Evolutionary conservation across 139 green algal genomes (phyloP).

Genomic region (Penium margaritaceum): DNA sequence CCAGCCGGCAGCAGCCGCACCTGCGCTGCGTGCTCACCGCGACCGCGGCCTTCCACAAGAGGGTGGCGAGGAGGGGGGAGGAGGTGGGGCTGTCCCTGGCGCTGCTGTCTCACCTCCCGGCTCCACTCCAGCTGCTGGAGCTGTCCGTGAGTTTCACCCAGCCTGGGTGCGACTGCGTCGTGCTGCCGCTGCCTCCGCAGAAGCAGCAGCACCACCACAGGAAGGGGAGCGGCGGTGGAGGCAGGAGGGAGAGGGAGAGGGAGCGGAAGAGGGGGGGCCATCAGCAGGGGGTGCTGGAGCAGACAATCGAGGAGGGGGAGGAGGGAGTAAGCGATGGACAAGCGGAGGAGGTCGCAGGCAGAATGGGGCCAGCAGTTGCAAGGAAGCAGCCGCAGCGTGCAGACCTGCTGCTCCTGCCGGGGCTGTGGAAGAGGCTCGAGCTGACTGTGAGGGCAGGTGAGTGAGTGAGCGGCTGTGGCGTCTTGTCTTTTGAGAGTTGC

Average conservation of each 20-base stretch:
- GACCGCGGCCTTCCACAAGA: conserved; percentile 8
- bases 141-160: conserved; percentile 22
- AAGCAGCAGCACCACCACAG: too few relatives aligned
- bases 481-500: too few relatives aligned
- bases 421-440: conserved; percentile 15
- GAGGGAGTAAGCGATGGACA: too few relatives aligned
- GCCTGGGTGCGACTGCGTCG: neutral
- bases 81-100: conserved; percentile 5
- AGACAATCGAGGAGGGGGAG: too few relatives aligned
- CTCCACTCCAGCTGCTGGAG: neutral
- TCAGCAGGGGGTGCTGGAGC: neutral
- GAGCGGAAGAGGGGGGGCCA: neutral
- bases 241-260: conserved; percentile 11
- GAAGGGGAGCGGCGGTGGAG: conserved; percentile 3
- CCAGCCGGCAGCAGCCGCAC: neutral
- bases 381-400: neutral
- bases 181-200: too few relatives aligned
- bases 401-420: neutral
- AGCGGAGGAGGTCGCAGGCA: too few relatives aligned
- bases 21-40: conserved; percentile 15
- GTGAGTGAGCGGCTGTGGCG: neutral
- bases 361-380: too few relatives aligned
- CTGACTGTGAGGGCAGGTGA: conserved; percentile 13
- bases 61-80: neutral
- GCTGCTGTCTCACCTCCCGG: conserved; percentile 24